Evolutionary conservation across 192 early-diverging fungal species (phyloP), one percentile per base, ranked within the genome.

Genomic region (Podila horticola): DNA sequence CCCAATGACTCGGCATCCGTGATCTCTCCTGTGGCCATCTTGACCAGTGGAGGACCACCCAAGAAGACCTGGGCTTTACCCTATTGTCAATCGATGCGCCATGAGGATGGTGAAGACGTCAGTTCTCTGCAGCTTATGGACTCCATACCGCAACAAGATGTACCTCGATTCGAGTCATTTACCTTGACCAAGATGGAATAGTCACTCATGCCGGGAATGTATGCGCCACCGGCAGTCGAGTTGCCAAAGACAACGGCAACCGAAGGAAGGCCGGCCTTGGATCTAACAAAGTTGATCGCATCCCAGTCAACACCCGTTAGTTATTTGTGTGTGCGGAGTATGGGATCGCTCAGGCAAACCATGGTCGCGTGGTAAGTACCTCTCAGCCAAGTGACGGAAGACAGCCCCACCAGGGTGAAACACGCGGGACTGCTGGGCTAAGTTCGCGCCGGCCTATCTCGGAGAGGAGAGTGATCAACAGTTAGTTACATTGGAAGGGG

Each of bases 11-110:
- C 91, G 3, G 89, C 88, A 74, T 91, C 91, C 0, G 85, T 85
- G 19, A 89, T 79, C 75, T 92, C 91, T 55, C 91, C 91, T 12
- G 90, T 92, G 1, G 91, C 91, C 91, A 90, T 89, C 70, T 91
- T 83, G 61, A 92, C 91, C 51, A 92, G 66, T 28, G 91, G 91
- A 57, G 91, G 91, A 13, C 91, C 91, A 49, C 91, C 91, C 50
- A 92, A 71, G 69, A 91, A 92, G 11, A 92, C 91, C 64, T 90
- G 87, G 34, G 91, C 91, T 65, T 91, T 84, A 51, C 89, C 87
- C 86, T 84, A 63, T 38, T 28, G n/a, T 36, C 34, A 10, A 15
- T n/a, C 9, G 9, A 41, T 38, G 20, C 28, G 20, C 22, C 30
- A 34, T 24, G 24, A 22, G 2, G 12, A 64, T 3, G 10, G 62